Percentiles rank a stretch among this genome's conserved stretches.
Evolutionary conservation across 805 yeast genomes (phyloP).

Genomic region (Ogataea degrootiae): DNA sequence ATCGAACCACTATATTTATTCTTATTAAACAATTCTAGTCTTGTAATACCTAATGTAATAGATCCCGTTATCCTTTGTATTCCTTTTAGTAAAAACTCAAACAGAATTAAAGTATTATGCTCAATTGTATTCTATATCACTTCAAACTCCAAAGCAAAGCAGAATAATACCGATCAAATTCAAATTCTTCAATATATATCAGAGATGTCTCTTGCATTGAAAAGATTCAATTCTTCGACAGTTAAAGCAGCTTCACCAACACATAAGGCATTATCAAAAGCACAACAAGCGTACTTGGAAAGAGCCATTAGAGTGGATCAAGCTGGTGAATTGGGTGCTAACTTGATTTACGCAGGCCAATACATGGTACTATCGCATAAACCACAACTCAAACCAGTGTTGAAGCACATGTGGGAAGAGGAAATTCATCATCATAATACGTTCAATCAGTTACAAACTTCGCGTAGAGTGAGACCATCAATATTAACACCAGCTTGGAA

Average conservation of each 20-base stretch:
- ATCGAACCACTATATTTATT: not conserved
- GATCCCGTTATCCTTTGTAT: no score
- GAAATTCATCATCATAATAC: conserved; percentile 87
- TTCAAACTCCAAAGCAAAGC: not conserved
- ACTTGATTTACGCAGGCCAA: conserved; percentile 90
- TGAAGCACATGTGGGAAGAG: conserved; percentile 98
- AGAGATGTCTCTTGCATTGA: conserved; percentile 12
- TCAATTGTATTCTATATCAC: not conserved
- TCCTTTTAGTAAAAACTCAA: no score
- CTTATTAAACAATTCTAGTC: not conserved
- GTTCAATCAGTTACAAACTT: conserved; percentile 70
- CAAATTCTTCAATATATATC: not conserved
- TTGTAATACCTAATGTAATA: no score
- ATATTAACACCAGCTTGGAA: conserved; percentile 91
- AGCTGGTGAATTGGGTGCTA: conserved; percentile 97
- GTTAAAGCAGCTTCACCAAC: conserved; percentile 17
- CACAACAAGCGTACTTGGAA: conserved; percentile 68
- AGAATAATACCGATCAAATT: not conserved
- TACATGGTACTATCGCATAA: conserved; percentile 64
- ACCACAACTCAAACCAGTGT: conserved; percentile 72
- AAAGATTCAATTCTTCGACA: conserved; percentile 17
- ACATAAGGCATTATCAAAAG: conserved; percentile 30
- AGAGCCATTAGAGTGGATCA: conserved; percentile 88
- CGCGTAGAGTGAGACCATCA: conserved; percentile 85
- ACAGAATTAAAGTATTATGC: no score